Evolutionary conservation across 345 rosid genomes (phyloP).

Genomic region (Rhizophora mangle): DNA sequence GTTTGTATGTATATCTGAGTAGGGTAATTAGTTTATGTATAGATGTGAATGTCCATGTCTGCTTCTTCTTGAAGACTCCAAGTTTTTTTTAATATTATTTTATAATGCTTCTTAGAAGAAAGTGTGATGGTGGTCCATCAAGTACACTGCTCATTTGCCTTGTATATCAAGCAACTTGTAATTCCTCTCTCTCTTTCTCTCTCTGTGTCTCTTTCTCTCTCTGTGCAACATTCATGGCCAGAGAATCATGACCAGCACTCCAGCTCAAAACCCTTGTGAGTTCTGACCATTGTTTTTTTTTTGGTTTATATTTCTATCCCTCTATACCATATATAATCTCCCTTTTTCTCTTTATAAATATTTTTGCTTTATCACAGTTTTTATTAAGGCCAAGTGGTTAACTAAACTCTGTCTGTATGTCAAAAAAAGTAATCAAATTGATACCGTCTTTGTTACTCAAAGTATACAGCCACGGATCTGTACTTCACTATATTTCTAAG

Average conservation of each 20-base stretch:
- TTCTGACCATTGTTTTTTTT: conserved; percentile 16
- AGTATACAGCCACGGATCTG: conserved; percentile 11
- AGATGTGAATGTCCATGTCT: too few relatives aligned
- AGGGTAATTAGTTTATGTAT: neutral
- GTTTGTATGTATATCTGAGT: too few relatives aligned
- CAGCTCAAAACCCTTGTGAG: conserved; percentile 63
- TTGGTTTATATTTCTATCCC: neutral
- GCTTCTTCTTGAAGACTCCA: neutral
- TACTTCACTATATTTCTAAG: neutral
- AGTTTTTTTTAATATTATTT: conserved; percentile 2
- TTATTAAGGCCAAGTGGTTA: neutral
- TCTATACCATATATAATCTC: neutral
- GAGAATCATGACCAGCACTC: conserved; percentile 64
- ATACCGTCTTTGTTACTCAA: conserved; percentile 31
- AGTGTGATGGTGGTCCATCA: conserved; percentile 77
- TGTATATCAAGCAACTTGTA: conserved; percentile 73
- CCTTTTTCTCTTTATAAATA: neutral
- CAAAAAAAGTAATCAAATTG: neutral
- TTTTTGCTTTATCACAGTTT: too few relatives aligned
- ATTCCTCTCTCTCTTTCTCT: conserved; percentile 29
- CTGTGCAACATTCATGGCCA: conserved; percentile 49
- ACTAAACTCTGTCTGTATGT: neutral
- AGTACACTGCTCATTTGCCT: conserved; percentile 87
- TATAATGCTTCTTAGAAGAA: conserved; percentile 20
- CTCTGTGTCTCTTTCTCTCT: conserved; percentile 17